Percentiles rank a stretch among this genome's conserved stretches.
phyloP scores from a whole-genome alignment of 495 filamentous ascomycete species.

The Thermochaetoides thermophila region DNA sequence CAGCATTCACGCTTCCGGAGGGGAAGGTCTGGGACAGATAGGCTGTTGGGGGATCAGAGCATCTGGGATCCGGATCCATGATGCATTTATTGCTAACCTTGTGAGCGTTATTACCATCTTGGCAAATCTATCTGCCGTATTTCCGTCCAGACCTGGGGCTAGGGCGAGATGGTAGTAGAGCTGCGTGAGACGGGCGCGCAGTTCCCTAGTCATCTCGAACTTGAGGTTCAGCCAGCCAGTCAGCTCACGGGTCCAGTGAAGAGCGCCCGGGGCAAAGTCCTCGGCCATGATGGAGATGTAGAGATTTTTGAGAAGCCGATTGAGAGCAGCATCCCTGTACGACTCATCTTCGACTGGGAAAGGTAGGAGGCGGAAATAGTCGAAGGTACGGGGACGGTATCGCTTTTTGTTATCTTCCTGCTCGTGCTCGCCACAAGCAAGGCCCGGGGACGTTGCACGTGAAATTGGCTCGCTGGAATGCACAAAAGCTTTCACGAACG shows the following conservation, averaged over 20 bases:
- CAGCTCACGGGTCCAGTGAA: constrained; percentile 95
- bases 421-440: constrained; percentile 17
- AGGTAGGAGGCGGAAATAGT: constrained; percentile 77
- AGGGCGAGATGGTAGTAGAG: constrained; percentile 91
- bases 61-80: no score
- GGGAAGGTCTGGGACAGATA: not conserved
- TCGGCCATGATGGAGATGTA: constrained; percentile 83
- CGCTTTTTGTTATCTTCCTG: constrained; percentile 37
- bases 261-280: constrained; percentile 83
- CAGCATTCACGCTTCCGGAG: constrained; percentile 10
- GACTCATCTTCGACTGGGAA: constrained; percentile 67
- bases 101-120: constrained; percentile 93
- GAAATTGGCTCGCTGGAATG: constrained; percentile 31
- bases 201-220: constrained; percentile 78
- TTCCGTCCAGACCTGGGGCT: constrained; percentile 73
- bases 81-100: constrained; percentile 68
- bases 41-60: not conserved
- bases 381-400: constrained; percentile 78
- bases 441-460: constrained; percentile 32
- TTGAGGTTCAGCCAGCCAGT: constrained; percentile 91
- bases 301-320: constrained; percentile 79
- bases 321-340: constrained; percentile 56
- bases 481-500: no score
- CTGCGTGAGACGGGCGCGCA: constrained; percentile 68
- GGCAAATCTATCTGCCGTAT: constrained; percentile 75